Base-by-base conservation (phyloP, 257 asterid genomes). In the Cinchona pubescens region DNA sequence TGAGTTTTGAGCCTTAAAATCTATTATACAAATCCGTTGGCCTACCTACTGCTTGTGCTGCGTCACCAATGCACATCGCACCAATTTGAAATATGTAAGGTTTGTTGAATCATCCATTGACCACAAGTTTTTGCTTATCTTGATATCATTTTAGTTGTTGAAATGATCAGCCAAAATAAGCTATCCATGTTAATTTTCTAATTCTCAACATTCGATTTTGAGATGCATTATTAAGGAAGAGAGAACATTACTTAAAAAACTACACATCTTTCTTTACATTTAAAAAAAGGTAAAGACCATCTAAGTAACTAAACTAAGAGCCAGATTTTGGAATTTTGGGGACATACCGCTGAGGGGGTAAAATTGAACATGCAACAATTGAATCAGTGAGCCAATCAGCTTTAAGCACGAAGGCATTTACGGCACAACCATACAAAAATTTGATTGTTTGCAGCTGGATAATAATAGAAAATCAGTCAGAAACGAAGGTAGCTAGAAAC, bases 381-480 rank as follows among this genome's bases (percentile, higher is more conserved):
- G 96, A 92, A 79, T 90, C 97, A 68, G 85, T 79, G 73, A 92
- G 92, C 97, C 97, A 92, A 69, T 84, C 79, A 66, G 85, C 88
- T 81, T 84, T 84, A 65, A 92, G 89, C 72, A 89, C 79, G 76
- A 75, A 79, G 69, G 95, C 91, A 83, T 87, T 85, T 77, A 90
- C 90, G 14, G 97, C 93, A 80, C 96, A 88, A 66, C 95, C 97
- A 78, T 85, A 92, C 86, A 92, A 81, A 85, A 90, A 90, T 85
- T 88, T 89, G 90, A 85, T 74, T 18, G 97, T 87, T 81, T 92
- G 95, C 78, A 79, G 82, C 97, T 92, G 97, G 79, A 79, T 56
- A 75, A 72, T 65, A 83, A 79, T 55, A 75, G 61, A 87, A 32
- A 10, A 45, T 0, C 38, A 32, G 27, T 27, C 73, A 45, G 60